Evolutionary conservation across 1,139 yeast genomes (phyloP), one percentile per base, ranked within the genome.

Genomic region (Taphrina flavorubra): DNA sequence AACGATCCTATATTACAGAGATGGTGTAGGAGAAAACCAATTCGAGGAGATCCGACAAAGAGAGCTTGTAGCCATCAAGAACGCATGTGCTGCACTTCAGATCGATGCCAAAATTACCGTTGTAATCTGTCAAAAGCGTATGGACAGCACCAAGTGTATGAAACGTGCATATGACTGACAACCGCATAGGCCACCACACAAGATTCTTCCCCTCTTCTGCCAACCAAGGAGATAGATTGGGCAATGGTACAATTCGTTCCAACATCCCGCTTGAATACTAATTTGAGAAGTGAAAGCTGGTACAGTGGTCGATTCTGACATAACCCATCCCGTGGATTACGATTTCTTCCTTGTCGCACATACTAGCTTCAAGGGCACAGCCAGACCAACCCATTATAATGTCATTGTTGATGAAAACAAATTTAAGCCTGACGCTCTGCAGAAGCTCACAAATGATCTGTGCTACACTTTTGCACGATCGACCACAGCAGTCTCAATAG

Each of bases 11-110:
- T 75, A 75, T 64, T 77, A 75, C 71, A 76, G 78, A 65, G 78
- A 77, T 71, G 78, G 79, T 72, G 78, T 77, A 20, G 75, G 77
- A 11, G 73, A 74, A 47, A 77, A 77, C 55, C 79, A 77, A 67
- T 77, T 75, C 53, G 70, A 72, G 57, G 73, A 72, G 18, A 72
- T 76, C 39, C 69, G 75, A 44, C 75, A 75, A 57, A 72, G 69
- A 25, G 79, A 77, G 72, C 74, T 77, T 36, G 73, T 75, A 14
- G 73, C 73, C 25, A 73, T 77, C 51, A 72, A 73, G 57, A 71
- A 72, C 49, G 76, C 77, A 1, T 74, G 75, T 16, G 70, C 70
- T 8, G 68, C 72, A 16, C 70, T 68, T 37, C 47, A 70, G 1
- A 75, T 74, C 59, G 69, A 72, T 53, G 78, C 78, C n/a, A 75